Conservation (phyloP, 1,284 basidiomycete genomes). For the Ceratobasidium sp. region DNA sequence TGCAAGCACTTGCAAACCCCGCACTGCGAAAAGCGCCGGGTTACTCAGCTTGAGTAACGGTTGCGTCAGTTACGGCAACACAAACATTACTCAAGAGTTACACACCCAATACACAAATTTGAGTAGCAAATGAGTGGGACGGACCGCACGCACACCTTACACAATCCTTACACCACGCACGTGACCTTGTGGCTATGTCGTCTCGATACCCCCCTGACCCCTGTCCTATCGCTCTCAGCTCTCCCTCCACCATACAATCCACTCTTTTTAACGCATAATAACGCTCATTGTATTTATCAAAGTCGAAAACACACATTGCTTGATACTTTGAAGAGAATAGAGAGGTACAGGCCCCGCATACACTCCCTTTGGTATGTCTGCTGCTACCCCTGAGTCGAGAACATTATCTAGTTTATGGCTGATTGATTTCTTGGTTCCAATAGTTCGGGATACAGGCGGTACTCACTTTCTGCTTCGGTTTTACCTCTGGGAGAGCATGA, state of each 20-base stretch:
- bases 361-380: not conserved
- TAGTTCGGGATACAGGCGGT: no score
- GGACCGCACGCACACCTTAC: not conserved
- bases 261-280: not conserved
- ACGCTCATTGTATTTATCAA: not conserved
- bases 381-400: no score
- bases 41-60: not conserved
- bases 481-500: not conserved
- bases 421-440: no score
- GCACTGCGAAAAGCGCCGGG: conserved; percentile 7
- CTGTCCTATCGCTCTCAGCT: not conserved
- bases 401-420: no score
- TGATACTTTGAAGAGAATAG: not conserved
- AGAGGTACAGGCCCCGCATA: not conserved
- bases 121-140: conserved; percentile 1
- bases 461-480: no score
- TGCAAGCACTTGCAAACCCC: no score
- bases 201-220: not conserved
- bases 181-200: not conserved
- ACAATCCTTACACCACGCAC: not conserved
- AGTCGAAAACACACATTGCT: not conserved
- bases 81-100: not conserved
- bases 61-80: not conserved
- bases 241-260: not conserved
- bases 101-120: not conserved